Base-by-base conservation (phyloP, 2,329 filamentous ascomycete genomes). In the Pseudogymnoascus sp. region DNA sequence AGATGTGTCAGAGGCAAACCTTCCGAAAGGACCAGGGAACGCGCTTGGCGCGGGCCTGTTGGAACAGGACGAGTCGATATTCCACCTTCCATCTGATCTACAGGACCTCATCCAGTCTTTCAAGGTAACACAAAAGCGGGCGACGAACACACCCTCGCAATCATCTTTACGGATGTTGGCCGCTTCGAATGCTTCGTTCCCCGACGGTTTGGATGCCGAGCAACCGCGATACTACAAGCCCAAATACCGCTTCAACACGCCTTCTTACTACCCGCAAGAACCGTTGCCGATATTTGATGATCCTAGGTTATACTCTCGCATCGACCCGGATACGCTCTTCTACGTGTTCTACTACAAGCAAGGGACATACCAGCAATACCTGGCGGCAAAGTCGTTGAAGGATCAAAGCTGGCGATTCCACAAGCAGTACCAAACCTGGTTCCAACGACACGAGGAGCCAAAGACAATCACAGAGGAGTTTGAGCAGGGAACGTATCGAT, bases 381-480 rank as follows among this genome's bases (percentile, higher is more conserved):
- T 97, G 62, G 91, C 94, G 1, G 94, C 94, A 12, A 96, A 96
- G 75, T 91, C 94, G n/a, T 78, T 99, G 59, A 99, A 99, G 77
- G 90, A 93, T 67, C 94, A 99, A 75, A 97, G 92, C 75, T 99
- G 94, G 94, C 84, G 94, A 61, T 99, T 99, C 74, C 94, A 99
- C 77, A 99, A 99, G 80, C 94, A 97, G 75, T 99, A 99, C 72
- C 94, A 96, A 75, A 99, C 94, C 1, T 99, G 94, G 94, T 99
- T 99, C 71, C 94, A 99, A 75, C 84, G 94, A 59, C 94, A 99
- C 68, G 94, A 99, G 72, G 94, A 99, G 78, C 94, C 94, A 15
- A 99, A 99, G 80, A 92, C 87, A 68, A 99, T 99, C 71, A 97
- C 94, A 0, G 94, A 99, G 75, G 94, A 99, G 76, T 97, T 91